These are phyloP conservation scores for Triglochin maritima DNA, from an alignment of 106 monocot species.

Conservation along the genomic window DNA sequence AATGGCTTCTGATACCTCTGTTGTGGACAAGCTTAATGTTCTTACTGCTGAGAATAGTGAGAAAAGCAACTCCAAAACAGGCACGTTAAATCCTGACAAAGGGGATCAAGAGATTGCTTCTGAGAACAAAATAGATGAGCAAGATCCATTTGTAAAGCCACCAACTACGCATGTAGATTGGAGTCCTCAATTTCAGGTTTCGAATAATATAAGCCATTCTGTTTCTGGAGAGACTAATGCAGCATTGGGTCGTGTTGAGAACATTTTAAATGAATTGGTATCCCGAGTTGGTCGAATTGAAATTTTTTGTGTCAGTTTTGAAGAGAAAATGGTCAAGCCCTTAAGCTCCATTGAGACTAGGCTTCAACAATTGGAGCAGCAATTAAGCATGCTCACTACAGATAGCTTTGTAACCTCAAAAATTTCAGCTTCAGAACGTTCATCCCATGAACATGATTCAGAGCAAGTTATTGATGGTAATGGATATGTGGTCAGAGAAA, in stretches of 20 bases:
- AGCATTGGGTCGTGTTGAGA: constrained; percentile 28
- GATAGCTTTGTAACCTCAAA: constrained; percentile 11
- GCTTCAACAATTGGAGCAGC: constrained; percentile 48
- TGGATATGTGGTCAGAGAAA: background rate
- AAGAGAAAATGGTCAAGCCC: constrained; percentile 67
- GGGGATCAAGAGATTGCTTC: background rate
- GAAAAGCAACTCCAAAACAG: constrained; percentile 1
- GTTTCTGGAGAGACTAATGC: constrained; percentile 17
- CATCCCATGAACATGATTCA: constrained; percentile 19
- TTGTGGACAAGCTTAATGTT: constrained; percentile 5
- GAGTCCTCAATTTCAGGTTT: too few relatives aligned
- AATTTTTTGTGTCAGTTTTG: constrained; percentile 47
- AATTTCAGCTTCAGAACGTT: constrained; percentile 20
- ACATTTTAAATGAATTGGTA: constrained; percentile 47
- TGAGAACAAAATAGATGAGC: background rate
- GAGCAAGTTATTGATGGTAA: constrained; percentile 4
- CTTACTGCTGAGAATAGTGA: constrained; percentile 11
- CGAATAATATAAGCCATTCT: background rate
- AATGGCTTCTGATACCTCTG: constrained; percentile 11
- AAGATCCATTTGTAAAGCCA: background rate
- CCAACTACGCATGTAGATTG: too few relatives aligned
- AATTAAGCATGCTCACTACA: constrained; percentile 31
- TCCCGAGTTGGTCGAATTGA: constrained; percentile 63
- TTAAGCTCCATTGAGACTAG: constrained; percentile 59
- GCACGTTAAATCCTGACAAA: background rate